phyloP scores from a whole-genome alignment of 2,329 filamentous ascomycete species.

The Fusarium denticulatum region DNA sequence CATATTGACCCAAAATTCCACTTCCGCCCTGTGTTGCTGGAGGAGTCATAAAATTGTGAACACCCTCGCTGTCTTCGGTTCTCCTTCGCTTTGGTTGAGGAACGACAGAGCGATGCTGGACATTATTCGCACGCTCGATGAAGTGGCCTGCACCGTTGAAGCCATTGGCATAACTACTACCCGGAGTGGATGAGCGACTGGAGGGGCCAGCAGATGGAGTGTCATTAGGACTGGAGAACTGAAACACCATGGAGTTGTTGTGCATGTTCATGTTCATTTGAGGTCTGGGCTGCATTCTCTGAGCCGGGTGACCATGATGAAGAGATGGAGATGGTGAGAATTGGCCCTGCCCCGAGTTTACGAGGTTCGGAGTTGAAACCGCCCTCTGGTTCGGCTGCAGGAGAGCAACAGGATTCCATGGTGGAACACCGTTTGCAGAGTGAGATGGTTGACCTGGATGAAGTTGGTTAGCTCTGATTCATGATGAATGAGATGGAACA shows the following conservation, averaged over 20 bases:
- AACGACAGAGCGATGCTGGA: conserved; percentile 70
- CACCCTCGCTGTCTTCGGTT: conserved; percentile 56
- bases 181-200: conserved; percentile 48
- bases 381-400: conserved; percentile 52
- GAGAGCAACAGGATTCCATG: conserved; percentile 56
- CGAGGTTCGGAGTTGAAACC: conserved; percentile 43
- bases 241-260: conserved; percentile 53
- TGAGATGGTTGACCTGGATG: conserved; percentile 44
- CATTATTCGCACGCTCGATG: conserved; percentile 80
- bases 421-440: conserved; percentile 41
- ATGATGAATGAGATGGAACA: conserved; percentile 9
- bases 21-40: conserved; percentile 53
- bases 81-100: conserved; percentile 75
- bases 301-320: conserved; percentile 31
- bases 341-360: conserved; percentile 40
- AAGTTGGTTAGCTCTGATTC: conserved; percentile 21
- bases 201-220: conserved; percentile 47
- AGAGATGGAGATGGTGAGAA: conserved; percentile 32
- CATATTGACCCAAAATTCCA: conserved; percentile 71
- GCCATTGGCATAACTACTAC: conserved; percentile 36
- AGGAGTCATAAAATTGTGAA: conserved; percentile 50
- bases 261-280: conserved; percentile 46
- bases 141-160: conserved; percentile 64
- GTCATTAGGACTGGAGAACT: conserved; percentile 53
- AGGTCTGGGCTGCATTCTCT: conserved; percentile 37